Evolutionary conservation across 1,284 basidiomycete species (phyloP), one percentile per base, ranked within the genome.

Genomic region (Fomes fomentarius): DNA sequence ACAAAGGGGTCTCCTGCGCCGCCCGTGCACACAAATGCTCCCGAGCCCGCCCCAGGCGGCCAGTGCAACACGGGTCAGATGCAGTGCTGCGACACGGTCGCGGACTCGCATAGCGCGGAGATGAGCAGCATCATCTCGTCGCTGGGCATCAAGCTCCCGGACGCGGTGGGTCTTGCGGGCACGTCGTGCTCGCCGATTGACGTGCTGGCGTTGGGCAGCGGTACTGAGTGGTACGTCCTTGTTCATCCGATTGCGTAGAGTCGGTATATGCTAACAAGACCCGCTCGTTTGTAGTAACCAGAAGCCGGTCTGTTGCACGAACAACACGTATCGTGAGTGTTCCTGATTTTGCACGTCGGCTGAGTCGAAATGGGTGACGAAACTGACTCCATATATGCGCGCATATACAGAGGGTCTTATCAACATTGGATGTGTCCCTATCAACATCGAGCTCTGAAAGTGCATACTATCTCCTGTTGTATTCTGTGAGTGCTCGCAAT

Each of bases 361-460:
- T 9, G 15, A 24, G 22, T 11, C 0, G 0, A 28, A 4, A n/a
- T 1, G 10, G n/a, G 12, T 6, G 12, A n/a, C 14, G 31, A 17
- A 14, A 19, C 21, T 49, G 7, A 50, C 39, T 17, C 17, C 15
- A 1, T 34, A 2, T 12, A 30, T 39, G 17, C 38, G 42, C 31
- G 9, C 39, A 31, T n/a, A 1, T 35, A n/a, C n/a, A 61, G 59
- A 57, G 59, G 59, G 59, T 5, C 31, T 61, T 15, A 49, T 61
- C 50, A 61, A 57, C 59, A 57, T 61, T 14, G 59, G 59, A 26
- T 61, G 59, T 33, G 59, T 61, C 9, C 59, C 59, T 28, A 57
- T 61, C 42, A 49, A 52, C 39, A 35, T 58, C 26, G 25, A 55
- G 28, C 30, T 57, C 9, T 58, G 43, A 52, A 28, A 21, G 25